Evolutionary conservation across 2,329 filamentous ascomycete genomes (phyloP), one percentile per base, ranked within the genome.

Genomic region (Neocucurbitaria cava): DNA sequence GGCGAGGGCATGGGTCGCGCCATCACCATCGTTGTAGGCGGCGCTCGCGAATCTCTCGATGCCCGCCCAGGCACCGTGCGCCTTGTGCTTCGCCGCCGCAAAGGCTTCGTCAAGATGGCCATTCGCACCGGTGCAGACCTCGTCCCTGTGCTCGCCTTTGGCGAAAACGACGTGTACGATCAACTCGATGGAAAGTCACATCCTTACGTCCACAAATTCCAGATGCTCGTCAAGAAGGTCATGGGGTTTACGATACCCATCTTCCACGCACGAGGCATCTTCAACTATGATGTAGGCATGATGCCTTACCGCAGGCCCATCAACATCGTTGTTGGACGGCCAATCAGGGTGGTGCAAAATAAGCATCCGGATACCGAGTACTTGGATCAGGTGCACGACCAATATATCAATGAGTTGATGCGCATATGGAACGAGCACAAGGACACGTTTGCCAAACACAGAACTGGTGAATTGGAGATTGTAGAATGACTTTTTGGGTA

Each of bases 231-330:
- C 52, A 94, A 98, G 77, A 90, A 89, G 64, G 81, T 89, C 5
- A 87, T 96, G 81, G 96, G 96, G 46, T 99, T 97, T 69, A 98
- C 95, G 0, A 83, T 98, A 10, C 93, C 95, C 0, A 84, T 96
- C 24, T 89, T 97, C 68, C 92, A 96, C 74, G 94, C 93, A 2
- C 81, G 93, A 23, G 94, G 94, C 11, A 88, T 98, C 36, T 96
- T 98, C 79, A 99, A 99, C 76, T 98, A 99, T 72, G 95, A 99
- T 74, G 91, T 97, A 13, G 95, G 95, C 3, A 80, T 98, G 67
- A 92, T 98, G 91, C 95, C 95, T 0, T 98, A 97, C 75, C 87
- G 95, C 11, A 83, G 88, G 46, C 89, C 92, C 10, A 81, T 99
- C 54, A 95, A 98, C 71, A 86, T 97, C 43, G 93, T 99, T 11